Evolutionary conservation across 768 basidiomycete genomes (phyloP).

Genomic region (Trametes gibbosa): DNA sequence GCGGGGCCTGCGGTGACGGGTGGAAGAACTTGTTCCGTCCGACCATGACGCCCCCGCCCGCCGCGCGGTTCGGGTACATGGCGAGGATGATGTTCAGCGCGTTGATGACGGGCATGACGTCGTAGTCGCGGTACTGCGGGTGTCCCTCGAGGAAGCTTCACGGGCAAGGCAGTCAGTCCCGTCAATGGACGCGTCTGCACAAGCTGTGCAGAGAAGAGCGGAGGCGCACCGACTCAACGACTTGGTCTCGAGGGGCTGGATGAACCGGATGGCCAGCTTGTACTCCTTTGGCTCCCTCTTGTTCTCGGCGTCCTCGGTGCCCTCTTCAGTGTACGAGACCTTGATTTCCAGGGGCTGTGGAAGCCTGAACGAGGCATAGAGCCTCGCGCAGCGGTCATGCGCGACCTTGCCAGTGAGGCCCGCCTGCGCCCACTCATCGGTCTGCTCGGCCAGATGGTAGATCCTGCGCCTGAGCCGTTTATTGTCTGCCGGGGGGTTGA

Average conservation of each 20-base stretch:
- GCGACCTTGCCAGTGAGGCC: slow-evolving; percentile 42
- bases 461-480: slow-evolving; percentile 45
- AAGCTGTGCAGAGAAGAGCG: not conserved
- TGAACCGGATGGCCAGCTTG: slow-evolving; percentile 42
- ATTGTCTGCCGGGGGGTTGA: slow-evolving; percentile 35
- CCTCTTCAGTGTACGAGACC: slow-evolving; percentile 45
- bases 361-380: slow-evolving; percentile 41
- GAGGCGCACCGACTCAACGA: slow-evolving; percentile 38
- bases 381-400: slow-evolving; percentile 46
- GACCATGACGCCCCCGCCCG: slow-evolving; percentile 46
- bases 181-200: too few species aligned
- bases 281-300: slow-evolving; percentile 33
- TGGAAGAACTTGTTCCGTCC: slow-evolving; percentile 57
- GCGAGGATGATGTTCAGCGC: slow-evolving; percentile 51
- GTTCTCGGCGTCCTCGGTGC: slow-evolving; percentile 35
- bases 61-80: slow-evolving; percentile 38
- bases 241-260: slow-evolving; percentile 42
- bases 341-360: slow-evolving; percentile 41
- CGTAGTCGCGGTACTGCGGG: slow-evolving; percentile 40
- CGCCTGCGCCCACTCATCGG: slow-evolving; percentile 39
- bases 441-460: slow-evolving; percentile 47
- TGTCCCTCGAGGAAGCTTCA: slow-evolving; percentile 46
- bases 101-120: slow-evolving; percentile 45
- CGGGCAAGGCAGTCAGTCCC: slow-evolving; percentile 2
- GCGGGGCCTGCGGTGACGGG: slow-evolving; percentile 28